Evolutionary conservation across 208 protist genomes (phyloP), one percentile per base, ranked within the genome.

Genomic region (Wallacemonas sp.): DNA sequence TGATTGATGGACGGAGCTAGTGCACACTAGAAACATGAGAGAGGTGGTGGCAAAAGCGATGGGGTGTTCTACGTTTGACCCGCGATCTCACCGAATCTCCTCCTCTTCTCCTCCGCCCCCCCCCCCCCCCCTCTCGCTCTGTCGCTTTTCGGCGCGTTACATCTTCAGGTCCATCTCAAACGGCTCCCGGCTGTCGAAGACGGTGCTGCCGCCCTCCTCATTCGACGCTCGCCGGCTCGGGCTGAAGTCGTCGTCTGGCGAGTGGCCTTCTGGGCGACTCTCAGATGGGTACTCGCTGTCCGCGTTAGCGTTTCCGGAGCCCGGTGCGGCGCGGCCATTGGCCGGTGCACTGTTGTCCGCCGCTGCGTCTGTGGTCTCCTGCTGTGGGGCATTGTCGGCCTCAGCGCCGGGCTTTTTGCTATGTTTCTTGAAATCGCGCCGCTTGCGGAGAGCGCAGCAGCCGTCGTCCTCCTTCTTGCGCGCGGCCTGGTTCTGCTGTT

Each of bases 401-500:
- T 17, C 30, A 11, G 24, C 38, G 21, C 0, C 57, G 16, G 57
- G 39, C 46, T 64, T 63, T 24, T 72, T 80, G 39, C 61, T 52
- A 64, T 75, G 70, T 52, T 83, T 83, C 63, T 89, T 88, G 65
- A 95, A 95, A 70, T 92, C 74, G 11, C 89, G 72, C 21, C 89
- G 85, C 62, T 80, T 88, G 36, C 57, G 72, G 32, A 92, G 69
- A 4, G 69, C 27, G 41, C 64, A 78, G 19, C 36, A 61, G 1
- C 74, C 72, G 5, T 46, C 27, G 14, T 34, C 38, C 17, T 39
- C 63, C 19, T 76, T 71, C 11, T 33, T 44, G 16, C 30, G 43
- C 1, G n/a, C 1, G 23, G 38, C 49, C 32, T 46, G 48, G 33
- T 64, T 2, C 17, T 36, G 9, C 30, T 32, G 26, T 23, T 34